Conservation (phyloP, 2,329 filamentous ascomycete species). For the Pseudogymnoascus sp. region DNA sequence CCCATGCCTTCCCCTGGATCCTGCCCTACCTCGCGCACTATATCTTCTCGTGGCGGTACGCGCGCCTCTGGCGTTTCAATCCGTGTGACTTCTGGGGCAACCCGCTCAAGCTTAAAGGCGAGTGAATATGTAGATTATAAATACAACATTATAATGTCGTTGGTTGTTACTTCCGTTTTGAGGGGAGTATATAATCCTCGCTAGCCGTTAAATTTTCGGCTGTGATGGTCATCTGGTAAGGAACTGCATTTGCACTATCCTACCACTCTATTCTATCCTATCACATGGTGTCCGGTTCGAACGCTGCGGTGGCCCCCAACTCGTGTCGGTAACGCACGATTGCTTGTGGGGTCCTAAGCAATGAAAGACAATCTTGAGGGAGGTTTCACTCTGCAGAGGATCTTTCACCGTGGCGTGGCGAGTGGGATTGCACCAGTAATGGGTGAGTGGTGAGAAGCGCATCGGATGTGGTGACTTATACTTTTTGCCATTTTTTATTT, state of each 20-base stretch:
- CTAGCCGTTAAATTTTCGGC: conserved; percentile 31
- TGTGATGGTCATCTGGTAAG: conserved; percentile 57
- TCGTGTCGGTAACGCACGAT: conserved; percentile 63
- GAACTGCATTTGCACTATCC: conserved; percentile 45
- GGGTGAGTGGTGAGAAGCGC: conserved; percentile 20
- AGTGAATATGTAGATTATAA: too few relatives aligned
- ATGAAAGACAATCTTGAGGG: conserved; percentile 64
- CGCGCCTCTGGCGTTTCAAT: too few relatives aligned
- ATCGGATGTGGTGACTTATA: conserved; percentile 10
- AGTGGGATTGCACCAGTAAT: conserved; percentile 56
- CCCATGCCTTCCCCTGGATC: too few relatives aligned
- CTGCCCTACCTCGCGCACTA: too few relatives aligned
- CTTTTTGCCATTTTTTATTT: background rate
- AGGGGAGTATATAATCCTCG: conserved; percentile 16
- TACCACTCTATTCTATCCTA: conserved; percentile 38
- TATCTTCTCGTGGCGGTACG: too few relatives aligned
- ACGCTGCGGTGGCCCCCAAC: conserved; percentile 59
- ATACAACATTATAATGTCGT: background rate
- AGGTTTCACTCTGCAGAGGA: conserved; percentile 66
- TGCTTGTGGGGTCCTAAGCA: conserved; percentile 55
- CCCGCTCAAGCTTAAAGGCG: too few relatives aligned
- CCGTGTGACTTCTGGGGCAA: too few relatives aligned
- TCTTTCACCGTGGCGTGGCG: conserved; percentile 65
- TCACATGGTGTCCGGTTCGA: conserved; percentile 56
- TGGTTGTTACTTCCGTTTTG: background rate